Evolutionary conservation across 805 yeast genomes (phyloP).

Genomic region (Candida fluviatilis): DNA sequence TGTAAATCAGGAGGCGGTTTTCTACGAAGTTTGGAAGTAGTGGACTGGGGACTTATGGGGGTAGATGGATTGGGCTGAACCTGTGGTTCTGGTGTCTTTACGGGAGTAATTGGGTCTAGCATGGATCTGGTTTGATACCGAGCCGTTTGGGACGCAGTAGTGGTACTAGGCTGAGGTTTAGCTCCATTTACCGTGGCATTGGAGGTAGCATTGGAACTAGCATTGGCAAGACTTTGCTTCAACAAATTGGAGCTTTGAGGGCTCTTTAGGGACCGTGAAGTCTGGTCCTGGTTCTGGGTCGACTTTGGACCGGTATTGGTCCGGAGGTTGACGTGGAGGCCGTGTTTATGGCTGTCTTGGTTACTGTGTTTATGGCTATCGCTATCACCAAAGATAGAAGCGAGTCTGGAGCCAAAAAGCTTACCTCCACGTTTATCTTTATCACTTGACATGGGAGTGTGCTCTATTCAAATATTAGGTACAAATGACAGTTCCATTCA

Average conservation of each 20-base stretch:
- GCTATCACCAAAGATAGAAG: constrained; percentile 4
- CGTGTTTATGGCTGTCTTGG: too few relatives aligned
- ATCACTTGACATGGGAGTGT: constrained; percentile 3
- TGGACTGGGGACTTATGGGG: background rate
- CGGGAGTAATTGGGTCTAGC: constrained; percentile 1
- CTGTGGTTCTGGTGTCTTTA: background rate
- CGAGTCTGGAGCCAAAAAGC: constrained; percentile 1
- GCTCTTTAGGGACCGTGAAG: background rate
- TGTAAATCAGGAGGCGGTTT: constrained; percentile 7
- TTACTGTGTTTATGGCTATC: background rate
- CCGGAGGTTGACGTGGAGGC: too few relatives aligned
- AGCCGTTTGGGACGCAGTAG: too few relatives aligned
- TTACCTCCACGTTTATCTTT: constrained; percentile 3
- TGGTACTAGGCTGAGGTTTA: too few relatives aligned
- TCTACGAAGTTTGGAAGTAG: constrained; percentile 2
- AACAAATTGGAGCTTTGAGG: constrained; percentile 1
- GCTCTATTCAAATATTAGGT: too few relatives aligned
- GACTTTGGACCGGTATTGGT: too few relatives aligned
- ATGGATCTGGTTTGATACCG: constrained; percentile 1
- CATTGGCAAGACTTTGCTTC: constrained; percentile 2
- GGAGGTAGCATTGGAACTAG: background rate
- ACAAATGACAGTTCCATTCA: too few relatives aligned
- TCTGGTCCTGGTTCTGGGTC: background rate
- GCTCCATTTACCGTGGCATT: too few relatives aligned
- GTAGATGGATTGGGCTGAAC: background rate